Conservation (phyloP, 75 land plant species). For the Gnetum montanum region DNA sequence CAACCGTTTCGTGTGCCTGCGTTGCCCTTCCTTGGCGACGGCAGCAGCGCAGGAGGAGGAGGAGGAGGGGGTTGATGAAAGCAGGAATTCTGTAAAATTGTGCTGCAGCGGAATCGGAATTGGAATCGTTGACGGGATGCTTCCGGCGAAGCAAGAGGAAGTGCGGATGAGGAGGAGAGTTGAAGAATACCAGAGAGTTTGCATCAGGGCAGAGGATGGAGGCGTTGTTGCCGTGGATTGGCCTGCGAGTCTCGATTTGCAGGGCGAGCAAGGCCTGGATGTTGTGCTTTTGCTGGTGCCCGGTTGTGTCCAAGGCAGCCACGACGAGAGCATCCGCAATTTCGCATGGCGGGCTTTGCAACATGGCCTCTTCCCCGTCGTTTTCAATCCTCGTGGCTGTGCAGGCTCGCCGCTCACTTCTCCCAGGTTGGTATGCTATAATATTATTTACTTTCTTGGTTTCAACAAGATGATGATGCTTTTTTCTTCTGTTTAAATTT, state of each 20-base stretch:
- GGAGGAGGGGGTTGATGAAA: conserved; percentile 40
- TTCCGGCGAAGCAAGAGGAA: conserved; percentile 3
- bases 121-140: conserved; percentile 4
- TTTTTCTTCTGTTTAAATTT: too few relatives aligned
- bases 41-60: conserved; percentile 27
- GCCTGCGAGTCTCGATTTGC: conserved; percentile 80
- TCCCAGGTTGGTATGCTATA: conserved; percentile 61
- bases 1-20: conserved; percentile 67
- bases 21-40: conserved; percentile 69
- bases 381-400: conserved; percentile 95
- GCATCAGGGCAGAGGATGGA: conserved; percentile 68
- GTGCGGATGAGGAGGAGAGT: not conserved
- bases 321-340: conserved; percentile 29
- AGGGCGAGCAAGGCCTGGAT: conserved; percentile 69
- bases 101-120: conserved; percentile 5
- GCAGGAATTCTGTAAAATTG: conserved; percentile 37
- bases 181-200: conserved; percentile 60
- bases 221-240: conserved; percentile 86
- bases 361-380: conserved; percentile 74
- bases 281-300: conserved; percentile 73
- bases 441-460: not conserved
- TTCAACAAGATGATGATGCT: not conserved
- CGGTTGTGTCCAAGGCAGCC: conserved; percentile 78
- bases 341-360: conserved; percentile 44
- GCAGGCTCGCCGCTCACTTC: conserved; percentile 90